A percentile compares a stretch with the other conserved stretches of the same genome.
Conservation (phyloP, 345 rosid genomes). For the Microcos paniculata region DNA sequence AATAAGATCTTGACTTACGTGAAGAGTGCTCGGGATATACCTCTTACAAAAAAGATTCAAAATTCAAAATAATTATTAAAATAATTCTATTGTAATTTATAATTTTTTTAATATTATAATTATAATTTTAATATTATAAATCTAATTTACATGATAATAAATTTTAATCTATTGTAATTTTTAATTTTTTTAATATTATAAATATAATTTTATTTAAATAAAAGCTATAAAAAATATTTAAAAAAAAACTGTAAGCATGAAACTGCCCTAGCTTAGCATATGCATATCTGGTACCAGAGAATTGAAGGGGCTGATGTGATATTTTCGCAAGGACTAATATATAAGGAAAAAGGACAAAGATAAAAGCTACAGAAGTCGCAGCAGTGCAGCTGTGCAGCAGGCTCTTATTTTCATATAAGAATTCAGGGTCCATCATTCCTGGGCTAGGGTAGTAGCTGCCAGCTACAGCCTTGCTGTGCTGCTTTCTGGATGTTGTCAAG, state of each 20-base stretch:
- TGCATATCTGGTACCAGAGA: neutral
- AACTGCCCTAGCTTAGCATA: neutral
- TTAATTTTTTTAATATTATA: too few species aligned
- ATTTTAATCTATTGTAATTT: too few species aligned
- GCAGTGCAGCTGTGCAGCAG: neutral
- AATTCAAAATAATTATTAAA: too few species aligned
- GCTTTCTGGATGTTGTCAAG: neutral
- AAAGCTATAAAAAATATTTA: neutral
- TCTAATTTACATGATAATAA: too few species aligned
- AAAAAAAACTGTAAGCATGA: too few species aligned
- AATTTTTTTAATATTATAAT: too few species aligned
- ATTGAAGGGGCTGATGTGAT: neutral
- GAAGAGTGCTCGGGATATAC: too few species aligned
- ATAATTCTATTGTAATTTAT: too few species aligned
- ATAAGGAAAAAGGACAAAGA: neutral
- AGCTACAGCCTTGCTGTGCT: conserved; percentile 11
- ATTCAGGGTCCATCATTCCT: neutral
- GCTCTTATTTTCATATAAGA: conserved; percentile 4
- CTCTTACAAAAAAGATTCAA: too few species aligned
- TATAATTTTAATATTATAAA: too few species aligned
- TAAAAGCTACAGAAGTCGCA: neutral
- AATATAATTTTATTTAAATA: too few species aligned
- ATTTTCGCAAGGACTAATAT: neutral
- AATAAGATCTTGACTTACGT: too few species aligned
- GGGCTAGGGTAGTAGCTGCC: conserved; percentile 12